phyloP scores from a whole-genome alignment of 2,329 filamentous ascomycete genomes.

The Fusarium goolgardi region DNA sequence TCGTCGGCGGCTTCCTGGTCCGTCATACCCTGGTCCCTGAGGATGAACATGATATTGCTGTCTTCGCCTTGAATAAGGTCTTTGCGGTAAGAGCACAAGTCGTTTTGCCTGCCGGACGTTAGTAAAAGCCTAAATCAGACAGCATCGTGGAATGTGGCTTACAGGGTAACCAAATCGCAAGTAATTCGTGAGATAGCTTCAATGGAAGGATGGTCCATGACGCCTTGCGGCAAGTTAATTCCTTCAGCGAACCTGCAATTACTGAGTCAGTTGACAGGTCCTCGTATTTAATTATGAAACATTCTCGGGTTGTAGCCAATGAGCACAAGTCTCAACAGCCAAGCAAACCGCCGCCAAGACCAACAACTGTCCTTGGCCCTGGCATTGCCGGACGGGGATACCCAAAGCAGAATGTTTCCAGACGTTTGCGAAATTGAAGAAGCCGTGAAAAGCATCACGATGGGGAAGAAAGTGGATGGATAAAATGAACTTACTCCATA shows the following conservation, averaged over 20 bases:
- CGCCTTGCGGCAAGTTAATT: constrained; percentile 26
- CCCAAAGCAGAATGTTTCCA: background rate
- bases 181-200: constrained; percentile 29
- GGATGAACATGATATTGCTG: constrained; percentile 28
- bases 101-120: constrained; percentile 13
- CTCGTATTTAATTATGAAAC: background rate
- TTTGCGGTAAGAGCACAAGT: constrained; percentile 28
- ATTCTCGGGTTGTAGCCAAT: constrained; percentile 1
- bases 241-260: constrained; percentile 19
- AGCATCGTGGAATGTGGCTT: background rate
- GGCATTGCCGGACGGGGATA: background rate
- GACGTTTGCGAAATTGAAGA: background rate
- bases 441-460: background rate
- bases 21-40: constrained; percentile 25
- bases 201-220: constrained; percentile 24
- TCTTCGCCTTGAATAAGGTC: constrained; percentile 26
- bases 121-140: background rate
- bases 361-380: background rate
- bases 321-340: background rate
- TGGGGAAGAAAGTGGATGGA: constrained; percentile 2
- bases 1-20: constrained; percentile 27
- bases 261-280: background rate
- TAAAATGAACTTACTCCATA: constrained; percentile 27
- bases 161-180: constrained; percentile 25
- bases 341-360: background rate